A percentile compares a stretch with the other conserved stretches of the same genome.
These are phyloP conservation scores for Boechera divaricarpa DNA, from an alignment of 345 rosid genomes.

Conservation along the genomic window DNA sequence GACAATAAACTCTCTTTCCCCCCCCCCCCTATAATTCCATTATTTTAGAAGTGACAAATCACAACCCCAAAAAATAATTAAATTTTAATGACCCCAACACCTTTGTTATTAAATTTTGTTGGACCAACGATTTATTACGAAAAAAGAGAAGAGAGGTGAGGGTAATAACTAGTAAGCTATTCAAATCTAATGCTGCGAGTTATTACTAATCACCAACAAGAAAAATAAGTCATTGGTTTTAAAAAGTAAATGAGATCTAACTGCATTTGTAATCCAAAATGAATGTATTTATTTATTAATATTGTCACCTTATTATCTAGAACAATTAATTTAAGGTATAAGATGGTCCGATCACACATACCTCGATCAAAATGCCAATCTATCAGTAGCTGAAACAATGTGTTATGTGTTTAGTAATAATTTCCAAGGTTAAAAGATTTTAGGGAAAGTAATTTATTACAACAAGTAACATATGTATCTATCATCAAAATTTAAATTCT, in stretches of 20 bases:
- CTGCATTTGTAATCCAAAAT: not conserved
- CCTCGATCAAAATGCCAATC: not conserved
- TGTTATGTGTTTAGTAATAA: no score
- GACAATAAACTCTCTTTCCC: not conserved
- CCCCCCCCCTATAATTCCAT: no score
- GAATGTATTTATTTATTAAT: not conserved
- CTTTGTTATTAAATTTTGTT: constrained; percentile 10
- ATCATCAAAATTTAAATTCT: not conserved
- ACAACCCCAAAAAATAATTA: not conserved
- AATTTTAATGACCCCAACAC: not conserved
- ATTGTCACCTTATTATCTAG: not conserved
- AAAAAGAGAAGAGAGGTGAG: constrained; percentile 1
- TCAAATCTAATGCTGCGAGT: constrained; percentile 15
- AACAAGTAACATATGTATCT: not conserved
- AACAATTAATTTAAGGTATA: not conserved
- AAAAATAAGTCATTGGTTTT: not conserved
- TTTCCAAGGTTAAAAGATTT: no score
- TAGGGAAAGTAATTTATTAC: not conserved
- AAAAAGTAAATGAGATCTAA: constrained; percentile 3
- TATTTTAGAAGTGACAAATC: not conserved
- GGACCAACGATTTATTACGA: constrained; percentile 23
- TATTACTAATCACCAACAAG: constrained; percentile 15
- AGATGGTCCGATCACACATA: not conserved
- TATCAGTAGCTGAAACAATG: no score
- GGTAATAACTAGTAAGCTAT: constrained; percentile 16